Percentiles rank a stretch among this genome's conserved stretches.
phyloP scores from a whole-genome alignment of 306 rosid genomes.

The Carpinus viminea region DNA sequence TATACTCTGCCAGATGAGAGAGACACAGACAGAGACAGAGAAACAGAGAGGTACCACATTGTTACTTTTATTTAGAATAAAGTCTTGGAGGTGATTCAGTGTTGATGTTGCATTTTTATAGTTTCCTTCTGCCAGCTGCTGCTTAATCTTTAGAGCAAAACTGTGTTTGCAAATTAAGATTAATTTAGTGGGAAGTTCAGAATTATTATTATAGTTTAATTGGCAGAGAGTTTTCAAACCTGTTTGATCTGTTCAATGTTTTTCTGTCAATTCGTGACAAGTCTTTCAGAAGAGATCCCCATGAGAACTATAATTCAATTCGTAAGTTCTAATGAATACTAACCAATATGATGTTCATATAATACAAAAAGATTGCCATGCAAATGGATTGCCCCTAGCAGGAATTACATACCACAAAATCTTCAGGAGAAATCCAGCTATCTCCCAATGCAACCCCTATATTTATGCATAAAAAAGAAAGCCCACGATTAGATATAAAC shows the following conservation, averaged over 20 bases:
- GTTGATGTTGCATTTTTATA: not conserved
- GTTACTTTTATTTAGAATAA: not conserved
- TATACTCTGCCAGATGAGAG: not conserved
- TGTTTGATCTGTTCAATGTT: not conserved
- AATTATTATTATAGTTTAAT: too few relatives aligned
- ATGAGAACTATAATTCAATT: not conserved
- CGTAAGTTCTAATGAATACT: not conserved
- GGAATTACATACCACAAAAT: not conserved
- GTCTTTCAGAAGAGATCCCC: constrained; percentile 6
- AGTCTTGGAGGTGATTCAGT: not conserved
- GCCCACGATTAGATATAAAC: not conserved
- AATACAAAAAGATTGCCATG: not conserved
- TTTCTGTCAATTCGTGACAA: not conserved
- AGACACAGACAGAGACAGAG: not conserved
- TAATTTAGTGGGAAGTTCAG: too few relatives aligned
- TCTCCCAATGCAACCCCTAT: not conserved
- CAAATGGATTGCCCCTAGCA: not conserved
- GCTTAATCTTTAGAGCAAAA: not conserved
- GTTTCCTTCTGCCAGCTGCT: not conserved
- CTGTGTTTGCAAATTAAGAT: not conserved
- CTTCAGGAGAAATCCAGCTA: constrained; percentile 7
- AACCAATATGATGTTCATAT: too few relatives aligned
- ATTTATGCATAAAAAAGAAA: not conserved
- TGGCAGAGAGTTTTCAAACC: too few relatives aligned
- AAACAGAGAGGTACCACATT: not conserved